Base-by-base conservation (phyloP, 2,329 filamentous ascomycete genomes). In the Colletotrichum trifolii region DNA sequence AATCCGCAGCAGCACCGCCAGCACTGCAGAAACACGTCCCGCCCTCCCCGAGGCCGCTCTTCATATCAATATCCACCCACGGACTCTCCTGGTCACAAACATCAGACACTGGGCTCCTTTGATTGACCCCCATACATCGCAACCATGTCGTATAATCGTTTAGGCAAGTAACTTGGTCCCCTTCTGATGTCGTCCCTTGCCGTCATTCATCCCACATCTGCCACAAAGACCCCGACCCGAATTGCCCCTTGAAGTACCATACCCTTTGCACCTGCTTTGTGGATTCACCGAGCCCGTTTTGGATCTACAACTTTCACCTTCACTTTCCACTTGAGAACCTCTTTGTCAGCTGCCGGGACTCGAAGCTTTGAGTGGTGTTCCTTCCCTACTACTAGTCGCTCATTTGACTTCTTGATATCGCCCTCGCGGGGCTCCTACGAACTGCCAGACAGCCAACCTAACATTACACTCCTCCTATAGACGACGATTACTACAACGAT, bases 61-160 rank as follows among this genome's bases (percentile, higher is more conserved):
- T 52, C 63, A 66, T 66, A 56, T 45, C 47, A 39, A 62, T 57
- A 65, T 48, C 63, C 58, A 66, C 62, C 35, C 63, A 63, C 58
- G 11, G 58, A 56, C 62, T 62, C 52, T 56, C 62, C 62, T 65
- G 53, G 62, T 38, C 47, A 62, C 58, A 65, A 64, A 58, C 67
- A 61, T 68, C 65, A 66, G 63, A 68, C 67, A 69, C 58, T 46
- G 49, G 25, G 57, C 62, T 66, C 54, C 66, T 57, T 56, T 53
- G 56, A 54, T 50, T 67, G 54, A 53, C 17, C 49, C 50, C 52
- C 60, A 35, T 45, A 56, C 60, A 58, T 59, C 53, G 50, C 47
- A 73, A 79, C 76, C 79, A 91, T 92, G 89, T 87, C 88, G 75
- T 93, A 93, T 82, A 91, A 92, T 82, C 88, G 89, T 72, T 78